Base-by-base conservation (phyloP, 371 early-diverging fungal species). In the Nematocida homosporus region DNA sequence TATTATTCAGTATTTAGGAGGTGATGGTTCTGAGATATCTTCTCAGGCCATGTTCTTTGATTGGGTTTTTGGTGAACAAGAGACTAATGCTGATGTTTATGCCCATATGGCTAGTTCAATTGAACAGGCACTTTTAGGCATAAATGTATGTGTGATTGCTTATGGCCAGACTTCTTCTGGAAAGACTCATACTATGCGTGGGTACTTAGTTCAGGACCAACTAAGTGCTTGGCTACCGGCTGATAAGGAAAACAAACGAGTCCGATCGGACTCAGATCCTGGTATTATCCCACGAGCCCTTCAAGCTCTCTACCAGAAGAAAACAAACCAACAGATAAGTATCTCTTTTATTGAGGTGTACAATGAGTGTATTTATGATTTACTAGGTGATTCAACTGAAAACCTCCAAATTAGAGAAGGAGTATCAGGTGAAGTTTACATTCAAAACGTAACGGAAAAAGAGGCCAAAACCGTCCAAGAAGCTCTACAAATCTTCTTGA, bases 161-260 rank as follows among this genome's bases (percentile, higher is more conserved):
- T 95, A 94, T 85, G 95, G 97, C 0, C 97, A 95, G 84, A 95
- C 97, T 10, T 95, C 95, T 69, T 89, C 90, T 56, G 99, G 99
- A 35, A 98, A 98, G 83, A 97, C 97, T 0, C 90, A 89, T 82
- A 98, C 99, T 0, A 96, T 97, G 97, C 51, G 47, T 27, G 78
- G 78, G 52, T 30, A 23, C 25, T 52, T 27, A 32, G 32, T 54
- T 16, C 27, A 27, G n/a, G 30, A 40, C 30, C 25, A 18, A 63
- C n/a, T n/a, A n/a, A n/a, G n/a, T n/a, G n/a, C n/a, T n/a, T n/a
- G n/a, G n/a, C 50, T 27, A 10, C n/a, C 13, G 3, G 27, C 47
- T 20, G n/a, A 65, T n/a, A 56, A 41, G 13, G 25, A 18, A 20
- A 52, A 3, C 16, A 66, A 66, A 18, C 40, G 41, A 0, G 29